Percentiles rank a stretch among this genome's conserved stretches.
Conservation (phyloP, 2,329 filamentous ascomycete species). For the Pseudovirgaria hyperparasitica region DNA sequence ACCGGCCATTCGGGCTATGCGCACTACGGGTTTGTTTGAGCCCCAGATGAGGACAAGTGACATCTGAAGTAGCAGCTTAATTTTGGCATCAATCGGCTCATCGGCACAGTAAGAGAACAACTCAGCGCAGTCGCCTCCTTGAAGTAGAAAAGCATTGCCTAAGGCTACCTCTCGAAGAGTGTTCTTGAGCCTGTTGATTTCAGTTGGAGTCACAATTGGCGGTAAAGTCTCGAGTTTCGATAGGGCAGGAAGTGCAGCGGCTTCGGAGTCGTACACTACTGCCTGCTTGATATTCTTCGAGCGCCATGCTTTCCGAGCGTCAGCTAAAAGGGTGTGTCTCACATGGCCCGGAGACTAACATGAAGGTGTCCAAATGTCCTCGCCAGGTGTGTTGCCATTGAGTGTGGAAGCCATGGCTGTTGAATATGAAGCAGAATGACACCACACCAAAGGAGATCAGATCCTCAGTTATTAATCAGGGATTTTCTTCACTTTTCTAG, state of each 20-base stretch:
- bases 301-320: conserved; percentile 48
- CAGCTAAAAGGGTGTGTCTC: conserved; percentile 8
- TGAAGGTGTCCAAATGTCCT: conserved; percentile 24
- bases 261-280: conserved; percentile 53
- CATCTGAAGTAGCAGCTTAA: conserved; percentile 95
- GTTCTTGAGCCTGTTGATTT: conserved; percentile 68
- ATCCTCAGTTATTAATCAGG: too few species aligned
- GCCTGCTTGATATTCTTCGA: conserved; percentile 68
- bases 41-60: conserved; percentile 91
- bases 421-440: too few species aligned
- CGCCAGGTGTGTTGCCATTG: neutral
- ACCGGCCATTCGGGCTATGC: conserved; percentile 91
- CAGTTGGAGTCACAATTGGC: conserved; percentile 65
- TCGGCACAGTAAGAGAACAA: conserved; percentile 93
- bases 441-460: too few species aligned
- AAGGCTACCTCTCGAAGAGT: conserved; percentile 74
- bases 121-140: conserved; percentile 95
- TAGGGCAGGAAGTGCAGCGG: conserved; percentile 46
- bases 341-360: conserved; percentile 20
- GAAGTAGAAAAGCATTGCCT: conserved; percentile 84
- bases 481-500: too few species aligned
- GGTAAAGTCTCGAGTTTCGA: conserved; percentile 56
- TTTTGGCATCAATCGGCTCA: conserved; percentile 83
- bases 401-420: too few species aligned
- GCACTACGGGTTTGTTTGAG: conserved; percentile 66